Percentiles rank a stretch among this genome's conserved stretches.
These are phyloP conservation scores for Lactarius sp. DNA, from an alignment of 768 basidiomycete genomes.

Conservation along the genomic window DNA sequence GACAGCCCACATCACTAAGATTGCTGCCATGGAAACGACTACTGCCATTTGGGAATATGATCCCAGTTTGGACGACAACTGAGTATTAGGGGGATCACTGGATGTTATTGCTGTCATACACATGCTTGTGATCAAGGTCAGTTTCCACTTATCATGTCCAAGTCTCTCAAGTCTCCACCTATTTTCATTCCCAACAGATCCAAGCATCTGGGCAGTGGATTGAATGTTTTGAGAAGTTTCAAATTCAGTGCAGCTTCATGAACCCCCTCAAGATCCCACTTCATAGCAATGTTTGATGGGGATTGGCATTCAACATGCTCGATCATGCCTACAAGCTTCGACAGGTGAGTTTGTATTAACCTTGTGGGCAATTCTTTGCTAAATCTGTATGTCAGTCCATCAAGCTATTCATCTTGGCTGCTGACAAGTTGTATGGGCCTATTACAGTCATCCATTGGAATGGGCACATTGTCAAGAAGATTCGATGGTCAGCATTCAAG, in stretches of 20 bases:
- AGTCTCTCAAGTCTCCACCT: background rate
- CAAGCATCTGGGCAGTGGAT: too few species aligned
- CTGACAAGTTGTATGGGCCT: background rate
- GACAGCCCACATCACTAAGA: conserved; percentile 10
- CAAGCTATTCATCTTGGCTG: background rate
- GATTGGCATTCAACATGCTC: background rate
- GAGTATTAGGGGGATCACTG: background rate
- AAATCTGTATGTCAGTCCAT: background rate
- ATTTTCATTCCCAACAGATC: background rate
- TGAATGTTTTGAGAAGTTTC: too few species aligned
- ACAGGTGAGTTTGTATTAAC: background rate
- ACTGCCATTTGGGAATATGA: conserved; percentile 12
- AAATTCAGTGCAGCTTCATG: too few species aligned
- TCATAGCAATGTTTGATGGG: background rate
- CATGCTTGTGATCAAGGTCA: background rate
- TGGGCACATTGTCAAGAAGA: background rate
- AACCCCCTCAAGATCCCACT: background rate
- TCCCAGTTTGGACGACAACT: background rate
- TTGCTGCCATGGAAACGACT: background rate
- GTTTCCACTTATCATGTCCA: background rate
- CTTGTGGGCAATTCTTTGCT: too few species aligned
- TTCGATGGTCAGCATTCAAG: background rate
- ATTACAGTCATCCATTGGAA: background rate
- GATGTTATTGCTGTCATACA: background rate
- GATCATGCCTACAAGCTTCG: background rate